Evolutionary conservation across 2,329 filamentous ascomycete species (phyloP), one percentile per base, ranked within the genome.

Genomic region (Venturia carpophila): DNA sequence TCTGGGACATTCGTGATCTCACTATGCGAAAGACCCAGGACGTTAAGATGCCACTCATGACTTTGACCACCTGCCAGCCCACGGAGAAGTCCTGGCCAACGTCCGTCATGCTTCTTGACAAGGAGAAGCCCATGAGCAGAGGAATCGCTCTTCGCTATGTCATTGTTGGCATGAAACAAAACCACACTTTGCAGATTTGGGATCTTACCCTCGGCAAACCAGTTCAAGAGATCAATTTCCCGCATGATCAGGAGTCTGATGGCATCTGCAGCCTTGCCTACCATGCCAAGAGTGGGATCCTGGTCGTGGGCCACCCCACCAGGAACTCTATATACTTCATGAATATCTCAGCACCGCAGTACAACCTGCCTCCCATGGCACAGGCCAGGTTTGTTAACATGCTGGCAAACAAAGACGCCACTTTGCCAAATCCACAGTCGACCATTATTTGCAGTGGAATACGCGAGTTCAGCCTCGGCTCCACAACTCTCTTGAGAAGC

Each of bases 261-360:
- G 92, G 92, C n/a, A 93, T 97, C 67, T 99, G 94, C 82, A 97
- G 92, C 74, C 89, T 99, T 73, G 88, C 89, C 73, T 99, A 97
- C 75, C 92, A 99, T 75, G 89, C 94, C 6, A 84, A 87, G 68
- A 94, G 92, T 39, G 92, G 93, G 66, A 96, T 97, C 79, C 90
- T 99, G 73, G 86, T 95, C 67, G 89, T 99, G 67, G 95, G 93
- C 43, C 94, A 99, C 73, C 94, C 95, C 13, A 97, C 93, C 1
- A 87, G 94, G 68, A 99, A 99, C 79, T 97, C 92, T 9, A 87
- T 99, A 75, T 99, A 97, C 79, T 96, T 99, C 78, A 86, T 97
- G 62, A 93, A 97, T 72, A 81, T 99, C 45, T 97, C 93, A 63
- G 93, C 92, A 49, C 94, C 94, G 24, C 91, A 91, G 77, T 97